Evolutionary conservation across 1,284 basidiomycete species (phyloP), one percentile per base, ranked within the genome.

Genomic region (Microbotryomycetes sp.): DNA sequence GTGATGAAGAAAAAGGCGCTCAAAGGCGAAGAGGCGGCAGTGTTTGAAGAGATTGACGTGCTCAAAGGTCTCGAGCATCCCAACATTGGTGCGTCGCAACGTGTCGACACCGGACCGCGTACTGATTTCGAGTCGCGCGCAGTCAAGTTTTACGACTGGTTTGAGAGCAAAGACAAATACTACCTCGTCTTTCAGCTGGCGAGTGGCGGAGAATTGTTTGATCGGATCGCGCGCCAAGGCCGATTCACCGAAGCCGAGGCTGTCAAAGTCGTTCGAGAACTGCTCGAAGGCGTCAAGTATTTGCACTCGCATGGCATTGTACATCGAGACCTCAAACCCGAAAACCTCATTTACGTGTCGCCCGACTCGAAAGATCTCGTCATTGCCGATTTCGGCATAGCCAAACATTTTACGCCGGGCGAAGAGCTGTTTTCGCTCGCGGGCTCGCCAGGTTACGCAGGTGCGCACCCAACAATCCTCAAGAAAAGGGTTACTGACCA

Each of bases 371-470:
- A 86, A 46, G 63, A 66, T 4, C 64, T 96, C 56, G 91, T 96
- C 56, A 91, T 96, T 57, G 91, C 86, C 23, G 96, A 98, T 76
- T 97, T 98, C 75, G 96, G 96, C 2, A 97, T 98, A 60, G 91
- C 92, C 2, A 91, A 91, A 72, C 89, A 91, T 69, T 77, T 96
- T 4, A 83, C 89, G 0, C 78, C 86, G 0, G 85, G 87, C 31
- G 88, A 94, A 72, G 84, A 87, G 62, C 78, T 97, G 2, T 84
- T 83, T 26, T 84, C 85, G 0, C 78, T 94, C 2, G 93, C 92
- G 0, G 94, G 94, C 0, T 89, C 86, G 68, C 86, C 94, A 64
- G 93, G 93, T 1, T 97, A 97, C 72, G 89, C 93, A 23, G 92
- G 60, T 62, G 7, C 15, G 57, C 27, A 15, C 41, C 29, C 27